phyloP scores from a whole-genome alignment of 1,284 basidiomycete species.

The Trametes polyzona region DNA sequence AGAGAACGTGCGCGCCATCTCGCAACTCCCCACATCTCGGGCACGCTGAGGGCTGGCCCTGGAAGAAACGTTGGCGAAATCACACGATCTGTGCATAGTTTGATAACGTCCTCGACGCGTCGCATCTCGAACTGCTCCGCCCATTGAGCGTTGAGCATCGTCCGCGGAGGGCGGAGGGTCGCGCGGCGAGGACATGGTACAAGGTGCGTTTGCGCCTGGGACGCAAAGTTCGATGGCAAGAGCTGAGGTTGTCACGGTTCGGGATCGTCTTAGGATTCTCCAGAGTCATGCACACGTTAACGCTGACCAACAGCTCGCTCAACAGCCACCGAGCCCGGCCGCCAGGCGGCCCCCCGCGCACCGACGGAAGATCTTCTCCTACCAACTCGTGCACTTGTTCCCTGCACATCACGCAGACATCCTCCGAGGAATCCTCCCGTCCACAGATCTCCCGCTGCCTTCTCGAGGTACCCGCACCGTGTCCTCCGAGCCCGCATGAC shows the following conservation, averaged over 20 bases:
- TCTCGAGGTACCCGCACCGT: constrained; percentile 11
- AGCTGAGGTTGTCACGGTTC: background rate
- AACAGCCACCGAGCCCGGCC: constrained; percentile 6
- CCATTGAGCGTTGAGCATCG: background rate
- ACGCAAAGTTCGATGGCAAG: background rate
- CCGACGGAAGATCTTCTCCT: constrained; percentile 8
- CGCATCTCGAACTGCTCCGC: no score
- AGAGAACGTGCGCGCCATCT: constrained; percentile 2
- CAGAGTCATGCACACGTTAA: constrained; percentile 5
- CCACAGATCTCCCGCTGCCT: constrained; percentile 16
- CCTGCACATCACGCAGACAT: constrained; percentile 3
- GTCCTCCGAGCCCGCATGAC: constrained; percentile 16
- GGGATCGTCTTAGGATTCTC: constrained; percentile 1
- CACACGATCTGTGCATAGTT: constrained; percentile 9
- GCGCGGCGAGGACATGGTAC: background rate
- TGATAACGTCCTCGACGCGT: no score
- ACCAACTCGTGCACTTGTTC: constrained; percentile 11
- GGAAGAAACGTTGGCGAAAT: background rate
- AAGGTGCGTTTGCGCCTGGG: background rate
- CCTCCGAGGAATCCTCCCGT: constrained; percentile 1
- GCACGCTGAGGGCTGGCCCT: background rate
- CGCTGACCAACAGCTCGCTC: background rate
- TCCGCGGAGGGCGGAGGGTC: background rate
- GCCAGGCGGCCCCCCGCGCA: background rate
- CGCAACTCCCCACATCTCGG: background rate